Evolutionary conservation across 768 basidiomycete genomes (phyloP).

Genomic region (Mycena haematopus): DNA sequence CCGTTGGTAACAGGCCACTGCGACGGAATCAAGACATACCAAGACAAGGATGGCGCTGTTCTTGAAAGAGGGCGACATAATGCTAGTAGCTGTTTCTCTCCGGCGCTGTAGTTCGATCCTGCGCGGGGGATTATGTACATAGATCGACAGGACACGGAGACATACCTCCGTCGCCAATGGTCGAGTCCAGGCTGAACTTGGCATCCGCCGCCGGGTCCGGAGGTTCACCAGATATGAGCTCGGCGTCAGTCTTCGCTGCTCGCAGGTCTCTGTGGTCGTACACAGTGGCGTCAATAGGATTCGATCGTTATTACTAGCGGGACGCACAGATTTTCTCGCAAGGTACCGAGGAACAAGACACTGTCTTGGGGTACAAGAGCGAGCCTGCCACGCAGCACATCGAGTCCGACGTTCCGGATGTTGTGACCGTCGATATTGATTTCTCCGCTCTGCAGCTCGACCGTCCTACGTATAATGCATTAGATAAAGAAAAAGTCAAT

Average conservation of each 20-base stretch:
- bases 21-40: constrained; percentile 39
- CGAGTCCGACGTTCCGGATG: constrained; percentile 59
- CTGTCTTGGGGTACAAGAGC: constrained; percentile 76
- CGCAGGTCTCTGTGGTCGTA: constrained; percentile 55
- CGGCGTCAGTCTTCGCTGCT: constrained; percentile 58
- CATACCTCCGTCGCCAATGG: constrained; percentile 68
- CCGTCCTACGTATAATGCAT: constrained; percentile 48
- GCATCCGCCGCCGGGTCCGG: constrained; percentile 54
- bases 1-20: neutral
- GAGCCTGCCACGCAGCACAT: constrained; percentile 56
- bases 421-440: constrained; percentile 66
- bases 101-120: constrained; percentile 70
- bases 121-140: neutral
- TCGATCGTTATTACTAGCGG: neutral
- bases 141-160: neutral
- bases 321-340: constrained; percentile 53
- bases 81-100: constrained; percentile 72
- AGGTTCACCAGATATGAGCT: constrained; percentile 58
- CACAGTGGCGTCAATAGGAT: neutral
- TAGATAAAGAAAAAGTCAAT: neutral
- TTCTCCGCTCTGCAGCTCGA: constrained; percentile 62
- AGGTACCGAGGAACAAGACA: constrained; percentile 57
- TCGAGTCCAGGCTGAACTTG: constrained; percentile 72
- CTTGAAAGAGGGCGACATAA: constrained; percentile 66
- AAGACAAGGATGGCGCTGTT: constrained; percentile 64